phyloP scores from a whole-genome alignment of 2,329 filamentous ascomycete species.

The Claviceps humidiphila region DNA sequence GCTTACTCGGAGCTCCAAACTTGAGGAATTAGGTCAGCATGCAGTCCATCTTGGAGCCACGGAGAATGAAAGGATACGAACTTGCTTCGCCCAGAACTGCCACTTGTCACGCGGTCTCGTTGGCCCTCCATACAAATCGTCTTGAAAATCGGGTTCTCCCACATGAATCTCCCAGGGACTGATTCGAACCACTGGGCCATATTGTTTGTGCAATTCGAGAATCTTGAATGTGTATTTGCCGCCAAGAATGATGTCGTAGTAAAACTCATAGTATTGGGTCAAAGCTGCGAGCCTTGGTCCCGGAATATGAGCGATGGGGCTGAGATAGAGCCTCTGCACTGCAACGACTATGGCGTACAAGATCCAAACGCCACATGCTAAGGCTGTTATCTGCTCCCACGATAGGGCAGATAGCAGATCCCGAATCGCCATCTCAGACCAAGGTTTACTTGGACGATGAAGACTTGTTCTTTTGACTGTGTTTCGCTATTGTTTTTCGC shows the following conservation, averaged over 20 bases:
- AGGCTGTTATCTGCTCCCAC: constrained; percentile 14
- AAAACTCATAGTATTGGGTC: constrained; percentile 27
- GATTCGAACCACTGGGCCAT: constrained; percentile 28
- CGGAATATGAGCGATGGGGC: constrained; percentile 24
- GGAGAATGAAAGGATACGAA: constrained; percentile 5
- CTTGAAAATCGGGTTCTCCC: constrained; percentile 23
- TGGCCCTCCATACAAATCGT: constrained; percentile 23
- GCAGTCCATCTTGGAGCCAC: background rate
- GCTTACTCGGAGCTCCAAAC: constrained; percentile 22
- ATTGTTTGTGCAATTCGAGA: constrained; percentile 26
- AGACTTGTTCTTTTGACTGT: background rate
- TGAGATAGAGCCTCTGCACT: constrained; percentile 22
- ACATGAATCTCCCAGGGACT: constrained; percentile 28
- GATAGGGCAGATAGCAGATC: constrained; percentile 11
- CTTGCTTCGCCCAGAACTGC: constrained; percentile 23
- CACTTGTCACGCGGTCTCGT: constrained; percentile 20
- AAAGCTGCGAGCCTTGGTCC: constrained; percentile 26
- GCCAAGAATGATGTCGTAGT: constrained; percentile 28
- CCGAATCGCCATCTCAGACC: constrained; percentile 10
- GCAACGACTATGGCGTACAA: constrained; percentile 17
- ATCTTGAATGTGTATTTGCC: constrained; percentile 31
- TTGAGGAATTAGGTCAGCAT: constrained; percentile 3
- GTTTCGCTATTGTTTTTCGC: background rate
- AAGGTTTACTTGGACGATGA: too few relatives aligned
- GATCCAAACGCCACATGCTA: constrained; percentile 15